Base-by-base conservation (phyloP, 768 basidiomycete genomes). In the Gloeophyllum trabeum region DNA sequence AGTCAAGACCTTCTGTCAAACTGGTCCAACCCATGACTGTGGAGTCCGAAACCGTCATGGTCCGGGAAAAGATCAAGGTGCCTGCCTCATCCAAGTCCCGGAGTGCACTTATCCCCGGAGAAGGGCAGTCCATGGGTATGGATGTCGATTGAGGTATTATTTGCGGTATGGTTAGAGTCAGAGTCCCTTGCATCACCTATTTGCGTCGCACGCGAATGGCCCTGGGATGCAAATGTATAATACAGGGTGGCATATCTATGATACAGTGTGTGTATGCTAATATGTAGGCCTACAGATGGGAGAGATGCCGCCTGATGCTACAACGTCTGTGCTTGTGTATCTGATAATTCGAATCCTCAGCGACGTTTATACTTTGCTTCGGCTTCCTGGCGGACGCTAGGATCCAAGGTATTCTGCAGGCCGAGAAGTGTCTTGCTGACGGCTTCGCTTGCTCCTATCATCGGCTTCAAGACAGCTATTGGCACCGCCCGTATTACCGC, bases 391-490 rank as follows among this genome's bases (percentile, higher is more conserved):
- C 79, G 76, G 38, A 84, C 68, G 45, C 80, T 75, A 6, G 94
- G 92, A 59, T 98, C 92, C 52, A 99, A 64, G 36, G 89, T 76
- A 58, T 98, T 98, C 51, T 92, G 84, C 28, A 99, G 69, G 5
- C 96, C 96, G 42, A 97, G 72, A 26, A 98, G 63, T 1, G 94
- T 93, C 67, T 98, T 93, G 63, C 90, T 84, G 46, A 98, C 84
- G 2, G 96, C 96, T 61, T 96, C 94, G 39, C 83, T 90, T 3
- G 93, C 92, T 3, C 96, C 96, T 44, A 98, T 99, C 90, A 96
- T 94, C 2, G 96, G 92, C 53, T 89, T 92, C 51, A 99, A 64
- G 7, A 99, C 92, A 0, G 96, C 96, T 45, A 98, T 93, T 4
- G 96, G 96, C 7, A 98, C 91, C 22, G 96, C 96, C 21, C 96